These are phyloP conservation scores for Taxawa tesnikishii DNA, from an alignment of 2,329 filamentous ascomycete genomes.

Conservation along the genomic window DNA sequence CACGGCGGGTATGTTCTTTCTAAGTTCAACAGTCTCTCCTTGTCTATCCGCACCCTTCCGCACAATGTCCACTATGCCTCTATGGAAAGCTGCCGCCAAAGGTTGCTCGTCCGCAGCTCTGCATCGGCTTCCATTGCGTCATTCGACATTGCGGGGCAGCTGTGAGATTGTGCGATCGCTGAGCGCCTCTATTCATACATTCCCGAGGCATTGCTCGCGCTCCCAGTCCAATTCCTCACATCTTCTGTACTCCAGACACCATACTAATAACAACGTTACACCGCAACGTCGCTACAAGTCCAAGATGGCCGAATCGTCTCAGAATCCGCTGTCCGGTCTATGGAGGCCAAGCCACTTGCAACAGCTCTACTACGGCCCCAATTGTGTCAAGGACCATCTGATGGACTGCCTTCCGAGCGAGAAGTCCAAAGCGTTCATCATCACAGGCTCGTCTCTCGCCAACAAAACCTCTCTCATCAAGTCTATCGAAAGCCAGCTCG, in stretches of 20 bases:
- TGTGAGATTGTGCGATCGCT: no score
- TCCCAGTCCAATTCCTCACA: neutral
- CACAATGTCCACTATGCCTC: no score
- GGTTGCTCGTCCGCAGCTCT: no score
- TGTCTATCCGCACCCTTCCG: no score
- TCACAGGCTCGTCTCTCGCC: conserved; percentile 42
- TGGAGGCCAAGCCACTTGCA: conserved; percentile 40
- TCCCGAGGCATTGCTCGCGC: neutral
- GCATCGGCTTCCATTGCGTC: neutral
- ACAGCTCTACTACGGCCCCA: conserved; percentile 37
- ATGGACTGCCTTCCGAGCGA: conserved; percentile 29
- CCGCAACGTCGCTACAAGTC: conserved; percentile 18
- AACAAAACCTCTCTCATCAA: conserved; percentile 41
- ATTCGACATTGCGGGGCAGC: neutral
- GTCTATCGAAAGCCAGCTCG: conserved; percentile 37
- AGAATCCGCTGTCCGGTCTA: conserved; percentile 33
- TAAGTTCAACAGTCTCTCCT: no score
- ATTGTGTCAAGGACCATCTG: conserved; percentile 35
- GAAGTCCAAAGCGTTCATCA: conserved; percentile 43
- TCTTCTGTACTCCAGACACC: neutral
- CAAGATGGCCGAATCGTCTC: conserved; percentile 29
- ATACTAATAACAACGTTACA: neutral
- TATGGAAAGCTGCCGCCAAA: no score
- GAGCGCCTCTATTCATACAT: neutral
- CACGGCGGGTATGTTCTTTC: no score